phyloP scores from a whole-genome alignment of 2,329 filamentous ascomycete species.

The Alternaria infectoria region DNA sequence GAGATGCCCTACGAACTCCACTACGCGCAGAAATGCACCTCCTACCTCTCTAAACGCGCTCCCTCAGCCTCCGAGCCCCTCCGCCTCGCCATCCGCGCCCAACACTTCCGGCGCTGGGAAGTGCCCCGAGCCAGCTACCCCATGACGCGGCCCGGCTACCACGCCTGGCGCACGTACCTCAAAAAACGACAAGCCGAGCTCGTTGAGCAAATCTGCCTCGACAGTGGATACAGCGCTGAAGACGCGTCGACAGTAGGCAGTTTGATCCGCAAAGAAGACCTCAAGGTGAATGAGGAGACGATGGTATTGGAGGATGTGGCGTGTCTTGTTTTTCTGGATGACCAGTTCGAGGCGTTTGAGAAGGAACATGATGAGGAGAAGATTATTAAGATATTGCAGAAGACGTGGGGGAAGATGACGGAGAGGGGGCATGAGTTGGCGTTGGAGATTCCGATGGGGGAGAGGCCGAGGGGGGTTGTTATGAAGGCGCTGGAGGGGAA shows the following conservation, averaged over 20 bases:
- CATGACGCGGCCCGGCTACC: slow-evolving; percentile 76
- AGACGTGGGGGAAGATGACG: slow-evolving; percentile 52
- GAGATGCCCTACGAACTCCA: slow-evolving; percentile 77
- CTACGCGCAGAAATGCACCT: slow-evolving; percentile 81
- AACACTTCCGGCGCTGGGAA: slow-evolving; percentile 88
- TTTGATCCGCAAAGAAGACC: slow-evolving; percentile 79
- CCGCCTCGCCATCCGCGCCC: slow-evolving; percentile 78
- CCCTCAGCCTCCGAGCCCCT: slow-evolving; percentile 70
- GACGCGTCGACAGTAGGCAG: slow-evolving; percentile 69
- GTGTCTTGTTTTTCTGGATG: slow-evolving; percentile 85
- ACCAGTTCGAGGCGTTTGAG: slow-evolving; percentile 84
- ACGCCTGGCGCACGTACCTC: slow-evolving; percentile 77
- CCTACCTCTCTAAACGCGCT: slow-evolving; percentile 68
- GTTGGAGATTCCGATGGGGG: slow-evolving; percentile 43
- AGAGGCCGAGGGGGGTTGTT: slow-evolving; percentile 36
- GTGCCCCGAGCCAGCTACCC: slow-evolving; percentile 76
- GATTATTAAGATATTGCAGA: slow-evolving; percentile 61
- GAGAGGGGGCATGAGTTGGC: slow-evolving; percentile 44
- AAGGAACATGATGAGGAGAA: slow-evolving; percentile 76
- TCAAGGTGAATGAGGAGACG: slow-evolving; percentile 69
- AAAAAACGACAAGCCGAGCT: slow-evolving; percentile 75
- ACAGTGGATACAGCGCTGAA: slow-evolving; percentile 57
- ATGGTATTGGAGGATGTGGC: slow-evolving; percentile 85
- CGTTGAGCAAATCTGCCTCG: slow-evolving; percentile 59
- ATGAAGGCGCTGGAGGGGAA: slow-evolving; percentile 42